Conservation (phyloP, 2,329 filamentous ascomycete species). For the Aureobasidium uvarum region DNA sequence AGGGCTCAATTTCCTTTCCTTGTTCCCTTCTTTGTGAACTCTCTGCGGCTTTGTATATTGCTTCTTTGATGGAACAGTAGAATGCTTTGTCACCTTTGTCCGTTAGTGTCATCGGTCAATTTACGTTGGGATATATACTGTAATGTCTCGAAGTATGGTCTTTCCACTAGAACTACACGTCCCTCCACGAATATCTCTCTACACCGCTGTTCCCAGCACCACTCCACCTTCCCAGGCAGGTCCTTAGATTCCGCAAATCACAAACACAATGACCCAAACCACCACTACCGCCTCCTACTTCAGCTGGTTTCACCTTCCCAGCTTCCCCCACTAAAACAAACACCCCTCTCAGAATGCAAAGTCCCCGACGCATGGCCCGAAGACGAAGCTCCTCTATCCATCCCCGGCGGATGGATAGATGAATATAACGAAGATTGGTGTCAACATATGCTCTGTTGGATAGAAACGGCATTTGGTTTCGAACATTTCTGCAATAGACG, state of each 20-base stretch:
- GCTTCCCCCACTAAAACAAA: neutral
- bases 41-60: neutral
- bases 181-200: neutral
- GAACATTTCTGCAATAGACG: neutral
- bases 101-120: neutral
- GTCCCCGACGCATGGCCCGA: neutral
- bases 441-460: neutral
- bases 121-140: neutral
- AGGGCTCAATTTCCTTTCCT: neutral
- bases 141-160: neutral
- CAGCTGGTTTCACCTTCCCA: too few relatives aligned
- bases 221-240: neutral
- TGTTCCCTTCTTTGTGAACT: neutral
- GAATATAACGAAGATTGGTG: neutral
- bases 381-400: neutral
- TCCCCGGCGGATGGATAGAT: neutral
- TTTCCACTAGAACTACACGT: too few relatives aligned
- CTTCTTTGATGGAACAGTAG: neutral
- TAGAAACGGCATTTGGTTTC: neutral
- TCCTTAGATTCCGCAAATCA: neutral
- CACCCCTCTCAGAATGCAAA: neutral
- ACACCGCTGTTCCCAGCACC: neutral
- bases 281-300: neutral
- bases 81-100: neutral
- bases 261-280: neutral